These are phyloP conservation scores for Massarina eburnea DNA, from an alignment of 2,329 filamentous ascomycete genomes.

Conservation along the genomic window DNA sequence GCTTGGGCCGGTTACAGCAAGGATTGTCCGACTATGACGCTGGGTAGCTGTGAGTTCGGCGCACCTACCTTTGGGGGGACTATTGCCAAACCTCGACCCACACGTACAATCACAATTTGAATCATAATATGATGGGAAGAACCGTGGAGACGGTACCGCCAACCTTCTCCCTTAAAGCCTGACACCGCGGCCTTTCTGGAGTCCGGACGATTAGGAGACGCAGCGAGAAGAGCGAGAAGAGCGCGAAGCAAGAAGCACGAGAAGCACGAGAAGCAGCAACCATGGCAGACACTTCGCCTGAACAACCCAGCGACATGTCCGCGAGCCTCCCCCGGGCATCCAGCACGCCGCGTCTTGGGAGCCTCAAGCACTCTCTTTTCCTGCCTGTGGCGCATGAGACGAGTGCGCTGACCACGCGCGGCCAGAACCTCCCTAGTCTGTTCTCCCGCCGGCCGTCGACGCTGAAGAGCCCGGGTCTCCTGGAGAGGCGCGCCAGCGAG, in stretches of 20 bases:
- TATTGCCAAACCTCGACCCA: not conserved
- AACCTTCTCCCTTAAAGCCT: not conserved
- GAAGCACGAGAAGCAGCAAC: too few species aligned
- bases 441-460: slow-evolving; percentile 35
- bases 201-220: too few species aligned
- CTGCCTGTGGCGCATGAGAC: slow-evolving; percentile 45
- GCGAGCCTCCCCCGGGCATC: slow-evolving; percentile 18
- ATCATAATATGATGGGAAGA: not conserved
- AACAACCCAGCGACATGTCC: too few species aligned
- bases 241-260: not conserved
- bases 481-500: slow-evolving; percentile 32
- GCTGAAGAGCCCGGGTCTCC: slow-evolving; percentile 27
- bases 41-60: not conserved
- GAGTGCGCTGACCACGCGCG: slow-evolving; percentile 45
- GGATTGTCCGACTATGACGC: not conserved
- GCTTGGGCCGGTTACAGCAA: not conserved
- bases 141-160: not conserved
- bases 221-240: not conserved
- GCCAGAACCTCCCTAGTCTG: slow-evolving; percentile 45
- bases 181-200: too few species aligned
- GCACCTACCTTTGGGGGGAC: not conserved
- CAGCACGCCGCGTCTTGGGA: slow-evolving; percentile 36
- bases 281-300: too few species aligned
- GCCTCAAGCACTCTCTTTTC: slow-evolving; percentile 47
- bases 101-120: too few species aligned